A percentile compares a stretch with the other conserved stretches of the same genome.
These are phyloP conservation scores for Allomyces macrogynus DNA, from an alignment of 192 early-diverging fungal species.

Conservation along the genomic window DNA sequence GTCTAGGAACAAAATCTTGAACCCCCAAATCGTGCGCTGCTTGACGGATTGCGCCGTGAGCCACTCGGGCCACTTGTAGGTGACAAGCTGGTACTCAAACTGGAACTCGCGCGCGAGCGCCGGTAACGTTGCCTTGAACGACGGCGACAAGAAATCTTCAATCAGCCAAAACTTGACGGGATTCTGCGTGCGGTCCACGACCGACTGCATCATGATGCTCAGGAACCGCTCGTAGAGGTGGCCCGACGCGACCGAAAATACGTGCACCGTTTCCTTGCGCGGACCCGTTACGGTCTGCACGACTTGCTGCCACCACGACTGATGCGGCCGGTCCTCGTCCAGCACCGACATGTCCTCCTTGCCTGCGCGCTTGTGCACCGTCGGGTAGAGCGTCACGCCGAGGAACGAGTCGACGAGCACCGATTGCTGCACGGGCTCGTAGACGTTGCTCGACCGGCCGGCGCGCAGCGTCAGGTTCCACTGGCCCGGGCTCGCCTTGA, in stretches of 20 bases:
- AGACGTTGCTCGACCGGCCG: slow-evolving; percentile 65
- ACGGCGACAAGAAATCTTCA: slow-evolving; percentile 89
- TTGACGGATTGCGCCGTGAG: slow-evolving; percentile 77
- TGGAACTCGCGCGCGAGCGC: slow-evolving; percentile 63
- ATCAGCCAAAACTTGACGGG: slow-evolving; percentile 98
- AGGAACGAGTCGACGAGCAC: slow-evolving; percentile 59
- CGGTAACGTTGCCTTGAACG: slow-evolving; percentile 74
- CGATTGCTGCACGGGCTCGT: slow-evolving; percentile 26
- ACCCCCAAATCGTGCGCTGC: slow-evolving; percentile 96
- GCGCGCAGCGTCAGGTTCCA: slow-evolving; percentile 62
- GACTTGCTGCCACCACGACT: slow-evolving; percentile 4
- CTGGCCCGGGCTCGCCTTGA: slow-evolving; percentile 78
- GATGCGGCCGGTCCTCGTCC: slow-evolving; percentile 11
- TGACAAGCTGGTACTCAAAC: slow-evolving; percentile 90
- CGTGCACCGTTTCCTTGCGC: slow-evolving; percentile 38
- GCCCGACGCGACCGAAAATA: slow-evolving; percentile 95
- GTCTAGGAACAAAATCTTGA: slow-evolving; percentile 96
- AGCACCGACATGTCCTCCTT: slow-evolving; percentile 42
- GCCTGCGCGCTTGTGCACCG: slow-evolving; percentile 57
- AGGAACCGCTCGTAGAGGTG: slow-evolving; percentile 90
- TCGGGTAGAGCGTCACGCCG: slow-evolving; percentile 61
- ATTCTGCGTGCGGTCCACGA: slow-evolving; percentile 67
- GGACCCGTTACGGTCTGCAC: background rate
- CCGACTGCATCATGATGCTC: slow-evolving; percentile 89
- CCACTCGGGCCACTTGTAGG: slow-evolving; percentile 98